These are phyloP conservation scores for Moesziomyces sp. DNA, from an alignment of 1,284 basidiomycete genomes.

Conservation along the genomic window DNA sequence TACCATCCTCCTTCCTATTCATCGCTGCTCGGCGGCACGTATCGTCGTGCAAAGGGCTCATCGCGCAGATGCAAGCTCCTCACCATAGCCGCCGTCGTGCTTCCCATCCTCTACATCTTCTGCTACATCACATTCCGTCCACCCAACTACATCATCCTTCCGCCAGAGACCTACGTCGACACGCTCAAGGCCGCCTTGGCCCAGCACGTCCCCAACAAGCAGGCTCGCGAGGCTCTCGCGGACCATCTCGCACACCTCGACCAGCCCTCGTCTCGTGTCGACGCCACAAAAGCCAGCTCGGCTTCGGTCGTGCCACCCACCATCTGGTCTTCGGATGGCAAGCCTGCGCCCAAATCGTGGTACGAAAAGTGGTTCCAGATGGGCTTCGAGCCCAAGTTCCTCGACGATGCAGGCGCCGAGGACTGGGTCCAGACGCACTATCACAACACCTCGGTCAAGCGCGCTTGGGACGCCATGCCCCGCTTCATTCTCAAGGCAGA, in stretches of 20 bases:
- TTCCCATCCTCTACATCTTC: slow-evolving; percentile 26
- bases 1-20: slow-evolving; percentile 42
- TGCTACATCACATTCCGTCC: slow-evolving; percentile 45
- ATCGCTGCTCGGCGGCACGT: slow-evolving; percentile 17
- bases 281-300: slow-evolving; percentile 2
- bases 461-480: slow-evolving; percentile 44
- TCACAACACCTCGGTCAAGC: slow-evolving; percentile 32
- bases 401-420: slow-evolving; percentile 45
- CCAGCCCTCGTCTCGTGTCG: slow-evolving; percentile 4
- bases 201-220: slow-evolving; percentile 32
- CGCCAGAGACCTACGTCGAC: slow-evolving; percentile 35
- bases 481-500: slow-evolving; percentile 54
- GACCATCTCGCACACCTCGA: slow-evolving; percentile 30
- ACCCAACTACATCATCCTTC: slow-evolving; percentile 42
- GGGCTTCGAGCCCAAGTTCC: slow-evolving; percentile 51
- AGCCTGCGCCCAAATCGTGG: slow-evolving; percentile 37
- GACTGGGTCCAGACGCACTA: slow-evolving; percentile 35
- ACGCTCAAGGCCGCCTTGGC: slow-evolving; percentile 29
- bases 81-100: slow-evolving; percentile 16
- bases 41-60: slow-evolving; percentile 24
- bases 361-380: slow-evolving; percentile 37
- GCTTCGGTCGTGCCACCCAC: slow-evolving; percentile 26
- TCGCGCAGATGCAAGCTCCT: slow-evolving; percentile 37
- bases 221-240: slow-evolving; percentile 23
- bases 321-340: slow-evolving; percentile 49